Conservation (phyloP, 1,284 basidiomycete genomes). For the Marasmius fiardii region DNA sequence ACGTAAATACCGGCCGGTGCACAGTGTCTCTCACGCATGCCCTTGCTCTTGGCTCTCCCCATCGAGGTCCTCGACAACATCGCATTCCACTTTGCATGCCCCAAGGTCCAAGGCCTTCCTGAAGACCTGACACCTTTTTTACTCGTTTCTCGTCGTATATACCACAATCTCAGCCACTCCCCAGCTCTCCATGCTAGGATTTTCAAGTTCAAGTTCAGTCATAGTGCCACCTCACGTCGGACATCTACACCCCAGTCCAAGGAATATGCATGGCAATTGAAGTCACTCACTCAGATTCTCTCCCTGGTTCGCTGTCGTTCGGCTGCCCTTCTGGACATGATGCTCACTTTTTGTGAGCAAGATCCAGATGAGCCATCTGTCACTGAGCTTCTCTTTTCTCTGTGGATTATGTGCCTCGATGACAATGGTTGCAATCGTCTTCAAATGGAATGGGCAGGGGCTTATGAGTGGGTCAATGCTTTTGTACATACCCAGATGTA, state of each 20-base stretch:
- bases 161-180: not conserved
- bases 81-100: not conserved
- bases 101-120: not conserved
- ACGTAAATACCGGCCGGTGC: too few relatives aligned
- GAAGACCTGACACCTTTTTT: not conserved
- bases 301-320: not conserved
- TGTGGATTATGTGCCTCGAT: not conserved
- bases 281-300: not conserved
- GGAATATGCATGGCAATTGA: not conserved
- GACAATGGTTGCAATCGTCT: constrained; percentile 1
- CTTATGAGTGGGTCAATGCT: not conserved
- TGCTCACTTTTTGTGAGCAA: not conserved
- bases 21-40: too few relatives aligned
- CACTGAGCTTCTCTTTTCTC: not conserved
- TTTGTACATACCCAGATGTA: constrained; percentile 40
- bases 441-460: not conserved
- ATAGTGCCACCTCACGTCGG: not conserved
- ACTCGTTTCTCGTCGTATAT: not conserved
- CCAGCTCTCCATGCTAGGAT: not conserved
- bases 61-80: not conserved
- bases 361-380: not conserved
- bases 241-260: not conserved
- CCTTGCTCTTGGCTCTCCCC: not conserved
- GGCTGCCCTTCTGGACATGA: not conserved
- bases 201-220: not conserved